Percentiles rank a stretch among this genome's conserved stretches.
phyloP scores from a whole-genome alignment of 2,329 filamentous ascomycete genomes.

The Ceratocystis colombiana region DNA sequence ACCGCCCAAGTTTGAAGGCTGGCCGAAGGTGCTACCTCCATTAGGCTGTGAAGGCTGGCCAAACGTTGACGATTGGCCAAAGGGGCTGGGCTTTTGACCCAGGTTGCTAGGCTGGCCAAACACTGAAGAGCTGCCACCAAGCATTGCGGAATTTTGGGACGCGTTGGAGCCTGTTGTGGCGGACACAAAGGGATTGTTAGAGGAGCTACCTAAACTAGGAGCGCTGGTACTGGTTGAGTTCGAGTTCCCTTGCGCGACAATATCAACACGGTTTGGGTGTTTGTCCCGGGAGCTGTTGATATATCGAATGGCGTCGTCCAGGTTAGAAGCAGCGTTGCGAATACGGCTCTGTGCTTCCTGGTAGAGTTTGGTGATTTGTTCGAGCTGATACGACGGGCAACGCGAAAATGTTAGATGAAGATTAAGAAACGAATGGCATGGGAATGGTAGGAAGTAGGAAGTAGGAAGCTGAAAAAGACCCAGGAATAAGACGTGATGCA shows the following conservation, averaged over 20 bases:
- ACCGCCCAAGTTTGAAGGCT: slow-evolving; percentile 25
- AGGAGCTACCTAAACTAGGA: slow-evolving; percentile 33
- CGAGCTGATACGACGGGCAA: slow-evolving; percentile 37
- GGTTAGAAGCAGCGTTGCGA: slow-evolving; percentile 55
- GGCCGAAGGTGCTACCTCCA: slow-evolving; percentile 26
- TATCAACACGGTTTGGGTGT: slow-evolving; percentile 65
- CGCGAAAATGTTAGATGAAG: slow-evolving; percentile 26
- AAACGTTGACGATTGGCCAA: slow-evolving; percentile 33
- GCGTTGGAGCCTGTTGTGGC: slow-evolving; percentile 13
- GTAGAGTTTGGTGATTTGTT: slow-evolving; percentile 52
- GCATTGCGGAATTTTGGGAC: slow-evolving; percentile 22
- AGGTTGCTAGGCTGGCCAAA: slow-evolving; percentile 37
- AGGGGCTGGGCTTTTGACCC: slow-evolving; percentile 34
- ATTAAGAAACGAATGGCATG: not conserved
- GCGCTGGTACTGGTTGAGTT: slow-evolving; percentile 35
- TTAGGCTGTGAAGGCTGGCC: slow-evolving; percentile 33
- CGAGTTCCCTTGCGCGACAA: slow-evolving; percentile 41
- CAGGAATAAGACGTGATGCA: too few relatives aligned
- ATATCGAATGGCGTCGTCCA: slow-evolving; percentile 62
- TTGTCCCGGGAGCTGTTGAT: slow-evolving; percentile 54
- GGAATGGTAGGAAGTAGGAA: not conserved
- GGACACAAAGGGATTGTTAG: slow-evolving; percentile 38
- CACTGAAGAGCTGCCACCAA: slow-evolving; percentile 27
- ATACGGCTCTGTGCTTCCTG: slow-evolving; percentile 60
- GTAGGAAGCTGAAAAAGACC: not conserved